A percentile compares a stretch with the other conserved stretches of the same genome.
Evolutionary conservation across 768 basidiomycete species (phyloP).

Genomic region (Pisolithus tinctorius): DNA sequence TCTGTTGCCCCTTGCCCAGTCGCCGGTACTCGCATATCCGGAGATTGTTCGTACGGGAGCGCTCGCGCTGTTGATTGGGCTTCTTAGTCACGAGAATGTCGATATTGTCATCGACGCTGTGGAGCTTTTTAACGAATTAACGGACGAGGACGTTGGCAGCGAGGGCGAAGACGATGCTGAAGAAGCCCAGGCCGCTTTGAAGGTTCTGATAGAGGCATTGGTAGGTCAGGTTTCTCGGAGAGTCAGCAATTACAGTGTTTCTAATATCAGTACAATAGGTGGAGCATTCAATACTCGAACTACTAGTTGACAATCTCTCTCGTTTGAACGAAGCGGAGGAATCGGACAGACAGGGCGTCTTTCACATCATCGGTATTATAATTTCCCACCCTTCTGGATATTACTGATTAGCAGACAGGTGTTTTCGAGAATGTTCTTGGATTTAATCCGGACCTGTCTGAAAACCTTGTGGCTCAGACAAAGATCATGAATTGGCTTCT

Average conservation of each 20-base stretch:
- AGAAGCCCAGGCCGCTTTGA: constrained; percentile 59
- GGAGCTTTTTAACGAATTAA: constrained; percentile 87
- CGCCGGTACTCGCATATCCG: constrained; percentile 77
- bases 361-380: constrained; percentile 75
- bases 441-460: constrained; percentile 72
- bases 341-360: constrained; percentile 85
- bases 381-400: neutral
- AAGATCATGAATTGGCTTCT: constrained; percentile 75
- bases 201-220: constrained; percentile 66
- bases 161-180: constrained; percentile 64
- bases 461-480: constrained; percentile 66
- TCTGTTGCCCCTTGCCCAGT: constrained; percentile 83
- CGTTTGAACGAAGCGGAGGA: constrained; percentile 91
- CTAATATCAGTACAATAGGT: constrained; percentile 41
- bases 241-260: neutral
- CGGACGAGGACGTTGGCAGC: constrained; percentile 91
- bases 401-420: constrained; percentile 36
- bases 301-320: constrained; percentile 82
- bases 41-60: constrained; percentile 79
- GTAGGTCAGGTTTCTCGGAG: constrained; percentile 38
- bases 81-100: constrained; percentile 92
- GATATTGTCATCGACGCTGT: constrained; percentile 97
- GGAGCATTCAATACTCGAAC: constrained; percentile 76
- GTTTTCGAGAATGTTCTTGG: constrained; percentile 91
- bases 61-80: constrained; percentile 64